Conservation (phyloP, 495 filamentous ascomycete genomes). For the Cercophora scortea region DNA sequence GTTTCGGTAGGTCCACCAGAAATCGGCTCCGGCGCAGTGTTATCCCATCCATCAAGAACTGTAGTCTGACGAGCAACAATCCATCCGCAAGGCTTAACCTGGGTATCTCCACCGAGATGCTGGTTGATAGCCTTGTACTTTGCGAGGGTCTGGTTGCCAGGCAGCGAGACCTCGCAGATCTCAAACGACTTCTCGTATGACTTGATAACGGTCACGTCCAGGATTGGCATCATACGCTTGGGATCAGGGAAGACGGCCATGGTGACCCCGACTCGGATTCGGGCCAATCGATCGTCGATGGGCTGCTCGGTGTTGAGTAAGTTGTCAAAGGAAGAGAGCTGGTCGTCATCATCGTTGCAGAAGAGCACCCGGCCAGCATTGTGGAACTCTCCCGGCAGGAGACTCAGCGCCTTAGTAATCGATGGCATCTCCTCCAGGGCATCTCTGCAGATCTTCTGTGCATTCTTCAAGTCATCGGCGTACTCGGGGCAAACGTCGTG, state of each 20-base stretch:
- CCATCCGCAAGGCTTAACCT: conserved; percentile 30
- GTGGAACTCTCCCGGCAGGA: conserved; percentile 72
- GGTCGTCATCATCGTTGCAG: conserved; percentile 6
- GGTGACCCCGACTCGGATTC: conserved; percentile 3
- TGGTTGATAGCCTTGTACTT: conserved; percentile 13
- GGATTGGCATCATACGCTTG: not conserved
- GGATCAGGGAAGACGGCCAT: conserved; percentile 7
- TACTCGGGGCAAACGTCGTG: conserved; percentile 86
- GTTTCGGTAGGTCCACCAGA: conserved; percentile 5
- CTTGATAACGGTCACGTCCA: conserved; percentile 1
- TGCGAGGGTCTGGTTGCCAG: conserved; percentile 10
- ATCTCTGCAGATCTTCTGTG: conserved; percentile 57
- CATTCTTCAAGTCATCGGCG: conserved; percentile 53
- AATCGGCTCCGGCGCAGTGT: conserved; percentile 7
- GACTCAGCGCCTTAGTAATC: conserved; percentile 35
- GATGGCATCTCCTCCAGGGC: conserved; percentile 60
- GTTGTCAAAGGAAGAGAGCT: not conserved
- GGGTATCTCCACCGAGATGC: conserved; percentile 12
- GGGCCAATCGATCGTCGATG: conserved; percentile 7
- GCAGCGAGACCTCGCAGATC: conserved; percentile 19
- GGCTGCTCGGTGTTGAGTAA: conserved; percentile 4
- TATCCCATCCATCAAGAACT: conserved; percentile 31
- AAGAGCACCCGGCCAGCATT: conserved; percentile 29
- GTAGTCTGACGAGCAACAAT: conserved; percentile 26
- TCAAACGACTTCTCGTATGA: conserved; percentile 25